Conservation (phyloP, 1,139 yeast genomes). For the Candida anutae region DNA sequence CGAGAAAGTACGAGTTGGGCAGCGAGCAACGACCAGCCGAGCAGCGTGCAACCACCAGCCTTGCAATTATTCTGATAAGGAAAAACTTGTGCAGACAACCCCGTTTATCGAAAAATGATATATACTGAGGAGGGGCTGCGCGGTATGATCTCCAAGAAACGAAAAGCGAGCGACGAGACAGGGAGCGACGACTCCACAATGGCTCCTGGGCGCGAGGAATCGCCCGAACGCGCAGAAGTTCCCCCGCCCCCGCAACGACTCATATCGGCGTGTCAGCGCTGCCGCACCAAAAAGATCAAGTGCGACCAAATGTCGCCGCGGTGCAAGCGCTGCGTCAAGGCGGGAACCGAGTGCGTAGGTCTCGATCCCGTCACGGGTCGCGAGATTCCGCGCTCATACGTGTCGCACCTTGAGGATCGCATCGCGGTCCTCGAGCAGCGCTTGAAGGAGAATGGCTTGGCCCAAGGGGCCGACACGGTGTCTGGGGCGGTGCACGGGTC, state of each 20-base stretch:
- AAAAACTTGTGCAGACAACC: too few species aligned
- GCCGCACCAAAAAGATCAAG: slow-evolving; percentile 69
- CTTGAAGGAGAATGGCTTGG: slow-evolving; percentile 36
- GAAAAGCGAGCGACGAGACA: too few species aligned
- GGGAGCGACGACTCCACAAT: background rate
- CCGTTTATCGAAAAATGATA: too few species aligned
- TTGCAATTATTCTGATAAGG: too few species aligned
- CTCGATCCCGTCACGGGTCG: slow-evolving; percentile 84
- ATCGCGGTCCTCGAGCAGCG: slow-evolving; percentile 47
- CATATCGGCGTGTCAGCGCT: slow-evolving; percentile 77
- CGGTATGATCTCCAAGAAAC: too few species aligned
- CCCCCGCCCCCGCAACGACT: slow-evolving; percentile 23
- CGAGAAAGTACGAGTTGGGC: too few species aligned
- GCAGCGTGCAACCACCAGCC: too few species aligned
- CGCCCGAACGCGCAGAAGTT: background rate
- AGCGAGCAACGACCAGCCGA: too few species aligned
- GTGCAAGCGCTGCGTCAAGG: slow-evolving; percentile 63
- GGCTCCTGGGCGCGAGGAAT: too few species aligned
- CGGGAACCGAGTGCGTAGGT: slow-evolving; percentile 69
- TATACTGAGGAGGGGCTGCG: too few species aligned
- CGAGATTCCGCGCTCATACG: slow-evolving; percentile 76
- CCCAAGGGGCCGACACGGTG: slow-evolving; percentile 3
- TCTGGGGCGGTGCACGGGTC: background rate
- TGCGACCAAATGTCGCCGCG: slow-evolving; percentile 82
- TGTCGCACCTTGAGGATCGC: slow-evolving; percentile 63